A percentile compares a stretch with the other conserved stretches of the same genome.
phyloP scores from a whole-genome alignment of 768 basidiomycete species.

The Agrocybe praecox region DNA sequence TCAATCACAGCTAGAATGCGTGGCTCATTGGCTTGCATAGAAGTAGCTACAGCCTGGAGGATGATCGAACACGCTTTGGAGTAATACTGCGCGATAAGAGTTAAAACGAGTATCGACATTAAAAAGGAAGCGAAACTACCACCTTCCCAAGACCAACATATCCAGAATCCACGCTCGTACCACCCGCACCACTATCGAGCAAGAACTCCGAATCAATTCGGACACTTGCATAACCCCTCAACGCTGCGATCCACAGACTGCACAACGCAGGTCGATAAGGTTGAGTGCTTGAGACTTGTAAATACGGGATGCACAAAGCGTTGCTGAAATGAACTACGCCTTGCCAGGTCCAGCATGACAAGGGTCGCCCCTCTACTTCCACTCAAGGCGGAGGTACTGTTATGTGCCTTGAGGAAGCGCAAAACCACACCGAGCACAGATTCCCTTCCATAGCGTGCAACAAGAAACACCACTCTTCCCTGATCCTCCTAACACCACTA shows the following conservation, averaged over 20 bases:
- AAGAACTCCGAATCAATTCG: conserved; percentile 87
- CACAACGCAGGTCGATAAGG: conserved; percentile 78
- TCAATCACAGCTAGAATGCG: conserved; percentile 81
- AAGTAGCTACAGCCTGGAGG: conserved; percentile 80
- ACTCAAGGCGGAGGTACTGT: background rate
- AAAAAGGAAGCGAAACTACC: conserved; percentile 44
- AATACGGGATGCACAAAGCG: conserved; percentile 82
- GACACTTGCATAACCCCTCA: conserved; percentile 92
- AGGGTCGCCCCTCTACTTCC: conserved; percentile 45
- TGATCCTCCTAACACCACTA: conserved; percentile 61
- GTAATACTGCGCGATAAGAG: too few species aligned
- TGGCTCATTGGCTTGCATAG: conserved; percentile 72
- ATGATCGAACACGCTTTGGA: conserved; percentile 79
- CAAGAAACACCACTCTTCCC: conserved; percentile 88
- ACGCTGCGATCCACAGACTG: conserved; percentile 83
- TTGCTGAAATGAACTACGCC: conserved; percentile 89
- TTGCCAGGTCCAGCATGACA: conserved; percentile 90
- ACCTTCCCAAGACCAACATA: conserved; percentile 90
- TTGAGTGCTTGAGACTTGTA: conserved; percentile 74
- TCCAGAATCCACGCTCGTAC: conserved; percentile 67
- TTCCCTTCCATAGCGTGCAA: conserved; percentile 89
- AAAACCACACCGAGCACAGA: conserved; percentile 87
- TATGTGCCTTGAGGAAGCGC: conserved; percentile 51
- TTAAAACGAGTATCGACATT: too few species aligned
- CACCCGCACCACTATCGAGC: conserved; percentile 51